phyloP scores from a whole-genome alignment of 2,329 filamentous ascomycete species.

The Microdochium trichocladiopsis region DNA sequence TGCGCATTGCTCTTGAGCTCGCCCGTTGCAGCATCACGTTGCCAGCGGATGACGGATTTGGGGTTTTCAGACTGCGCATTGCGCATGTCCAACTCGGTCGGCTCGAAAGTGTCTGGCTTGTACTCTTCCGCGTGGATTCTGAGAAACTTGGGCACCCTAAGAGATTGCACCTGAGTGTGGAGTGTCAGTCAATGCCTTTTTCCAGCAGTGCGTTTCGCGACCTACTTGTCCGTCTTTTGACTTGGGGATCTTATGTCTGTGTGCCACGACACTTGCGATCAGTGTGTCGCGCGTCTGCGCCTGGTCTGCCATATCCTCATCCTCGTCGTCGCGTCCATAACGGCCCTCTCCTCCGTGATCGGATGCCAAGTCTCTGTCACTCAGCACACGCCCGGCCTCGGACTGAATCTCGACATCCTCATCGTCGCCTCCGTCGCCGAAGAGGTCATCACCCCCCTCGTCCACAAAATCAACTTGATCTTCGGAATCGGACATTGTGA shows the following conservation, averaged over 20 bases:
- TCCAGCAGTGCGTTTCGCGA: conserved; percentile 1
- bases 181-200: neutral
- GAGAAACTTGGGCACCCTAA: conserved; percentile 68
- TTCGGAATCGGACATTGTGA: conserved; percentile 49
- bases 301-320: conserved; percentile 35
- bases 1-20: conserved; percentile 68
- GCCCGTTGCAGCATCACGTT: conserved; percentile 57
- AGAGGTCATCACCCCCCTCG: conserved; percentile 53
- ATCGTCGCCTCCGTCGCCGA: conserved; percentile 51
- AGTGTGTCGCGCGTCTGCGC: conserved; percentile 6
- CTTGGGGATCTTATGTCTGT: conserved; percentile 60
- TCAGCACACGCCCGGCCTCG: conserved; percentile 54
- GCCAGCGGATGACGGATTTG: conserved; percentile 62
- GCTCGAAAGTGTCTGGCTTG: conserved; percentile 57
- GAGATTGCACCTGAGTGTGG: conserved; percentile 50
- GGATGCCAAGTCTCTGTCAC: conserved; percentile 53
- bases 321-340: conserved; percentile 26
- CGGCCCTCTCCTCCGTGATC: conserved; percentile 39
- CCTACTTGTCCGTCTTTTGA: conserved; percentile 63
- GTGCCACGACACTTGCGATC: neutral
- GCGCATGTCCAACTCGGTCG: conserved; percentile 45
- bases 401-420: conserved; percentile 52
- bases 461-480: conserved; percentile 43
- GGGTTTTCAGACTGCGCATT: conserved; percentile 49
- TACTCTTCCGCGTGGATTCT: conserved; percentile 63